Evolutionary conservation across 257 asterid genomes (phyloP).

Genomic region (Solanum stenotomum): DNA sequence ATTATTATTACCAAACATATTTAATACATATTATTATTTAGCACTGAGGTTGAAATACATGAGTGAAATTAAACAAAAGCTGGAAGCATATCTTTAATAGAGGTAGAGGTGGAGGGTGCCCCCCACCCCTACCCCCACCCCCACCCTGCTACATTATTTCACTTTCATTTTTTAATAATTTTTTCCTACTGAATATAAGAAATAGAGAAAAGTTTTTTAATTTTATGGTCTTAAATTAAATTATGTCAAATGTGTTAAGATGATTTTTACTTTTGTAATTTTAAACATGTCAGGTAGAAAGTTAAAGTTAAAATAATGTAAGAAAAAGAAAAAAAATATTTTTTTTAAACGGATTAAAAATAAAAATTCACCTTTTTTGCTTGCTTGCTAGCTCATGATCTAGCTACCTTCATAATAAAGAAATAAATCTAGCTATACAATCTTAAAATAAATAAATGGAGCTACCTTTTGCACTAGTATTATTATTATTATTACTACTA

Average conservation of each 20-base stretch:
- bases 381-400: not conserved
- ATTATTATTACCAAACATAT: not conserved
- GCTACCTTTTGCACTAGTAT: not conserved
- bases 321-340: fast-evolving
- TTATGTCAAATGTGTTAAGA: not conserved
- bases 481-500: no score
- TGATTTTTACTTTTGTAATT: no score
- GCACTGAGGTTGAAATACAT: not conserved
- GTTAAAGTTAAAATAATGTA: no score
- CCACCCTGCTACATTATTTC: not conserved
- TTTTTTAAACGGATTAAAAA: no score
- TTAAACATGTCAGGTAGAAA: fast-evolving
- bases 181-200: not conserved
- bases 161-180: not conserved
- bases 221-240: no score
- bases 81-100: not conserved
- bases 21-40: not conserved
- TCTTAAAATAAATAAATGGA: not conserved
- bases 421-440: not conserved
- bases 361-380: no score
- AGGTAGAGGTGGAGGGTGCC: not conserved
- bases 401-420: not conserved
- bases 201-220: no score
- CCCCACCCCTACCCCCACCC: no score
- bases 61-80: not conserved